phyloP scores from a whole-genome alignment of 208 protist species.

The Wallacemonas rigidus region DNA sequence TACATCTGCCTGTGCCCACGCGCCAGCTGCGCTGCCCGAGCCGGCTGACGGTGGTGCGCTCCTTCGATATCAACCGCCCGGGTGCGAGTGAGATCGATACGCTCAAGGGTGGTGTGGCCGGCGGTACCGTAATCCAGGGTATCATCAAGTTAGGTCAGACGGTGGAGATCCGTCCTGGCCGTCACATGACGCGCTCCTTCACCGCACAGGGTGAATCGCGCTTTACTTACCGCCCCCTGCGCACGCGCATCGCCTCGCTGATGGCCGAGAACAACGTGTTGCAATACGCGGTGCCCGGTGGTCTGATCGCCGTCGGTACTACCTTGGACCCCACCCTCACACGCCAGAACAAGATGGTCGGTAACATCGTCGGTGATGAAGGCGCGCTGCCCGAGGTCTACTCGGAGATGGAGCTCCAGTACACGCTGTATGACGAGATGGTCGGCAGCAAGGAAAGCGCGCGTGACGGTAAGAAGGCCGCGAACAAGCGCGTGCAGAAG shows the following conservation, averaged over 20 bases:
- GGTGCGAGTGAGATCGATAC: slow-evolving; percentile 95
- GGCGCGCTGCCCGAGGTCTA: slow-evolving; percentile 96
- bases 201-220: slow-evolving; percentile 78
- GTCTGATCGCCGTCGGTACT: slow-evolving; percentile 99
- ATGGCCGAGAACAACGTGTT: slow-evolving; percentile 98
- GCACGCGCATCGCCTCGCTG: slow-evolving; percentile 94
- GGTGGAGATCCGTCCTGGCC: slow-evolving; percentile 99
- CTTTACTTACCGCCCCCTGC: slow-evolving; percentile 96
- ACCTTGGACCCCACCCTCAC: slow-evolving; percentile 99
- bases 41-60: slow-evolving; percentile 99
- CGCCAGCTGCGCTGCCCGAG: slow-evolving; percentile 94
- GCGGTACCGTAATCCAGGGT: slow-evolving; percentile 98
- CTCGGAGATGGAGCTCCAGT: slow-evolving; percentile 97
- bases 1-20: slow-evolving; percentile 97
- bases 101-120: slow-evolving; percentile 98
- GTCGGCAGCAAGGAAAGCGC: slow-evolving; percentile 84
- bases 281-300: slow-evolving; percentile 99
- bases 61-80: slow-evolving; percentile 99
- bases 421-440: slow-evolving; percentile 97
- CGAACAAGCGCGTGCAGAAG: slow-evolving; percentile 93
- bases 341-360: slow-evolving; percentile 98
- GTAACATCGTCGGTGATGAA: slow-evolving; percentile 91
- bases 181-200: slow-evolving; percentile 76
- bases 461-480: slow-evolving; percentile 49
- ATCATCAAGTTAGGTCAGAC: slow-evolving; percentile 97